phyloP scores from a whole-genome alignment of 495 filamentous ascomycete species.

The Penicillium nucicola region DNA sequence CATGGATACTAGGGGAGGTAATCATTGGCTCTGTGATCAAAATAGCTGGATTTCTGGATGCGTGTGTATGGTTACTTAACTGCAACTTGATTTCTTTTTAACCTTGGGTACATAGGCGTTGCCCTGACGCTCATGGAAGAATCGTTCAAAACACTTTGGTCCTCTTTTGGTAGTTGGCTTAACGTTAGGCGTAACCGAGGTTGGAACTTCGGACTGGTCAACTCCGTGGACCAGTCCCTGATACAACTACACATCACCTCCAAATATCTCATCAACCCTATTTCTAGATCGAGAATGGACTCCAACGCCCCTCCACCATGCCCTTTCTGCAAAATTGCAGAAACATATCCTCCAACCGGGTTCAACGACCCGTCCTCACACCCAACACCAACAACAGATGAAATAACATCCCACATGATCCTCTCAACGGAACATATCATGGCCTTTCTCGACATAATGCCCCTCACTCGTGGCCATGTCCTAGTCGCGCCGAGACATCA shows the following conservation, averaged over 20 bases:
- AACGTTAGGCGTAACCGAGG: slow-evolving; percentile 12
- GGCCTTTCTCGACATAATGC: slow-evolving; percentile 90
- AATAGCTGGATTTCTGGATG: slow-evolving; percentile 20
- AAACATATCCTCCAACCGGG: slow-evolving; percentile 41
- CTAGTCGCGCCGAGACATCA: slow-evolving; percentile 72
- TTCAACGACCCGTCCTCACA: slow-evolving; percentile 10
- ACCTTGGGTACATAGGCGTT: slow-evolving; percentile 7
- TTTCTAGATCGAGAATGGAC: not conserved
- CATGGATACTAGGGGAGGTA: slow-evolving; percentile 12
- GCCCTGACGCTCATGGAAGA: not conserved
- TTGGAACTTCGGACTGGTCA: not conserved
- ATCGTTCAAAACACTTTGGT: not conserved
- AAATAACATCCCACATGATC: slow-evolving; percentile 59
- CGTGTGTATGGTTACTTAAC: slow-evolving; percentile 12
- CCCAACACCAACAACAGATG: not conserved
- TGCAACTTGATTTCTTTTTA: slow-evolving; percentile 9
- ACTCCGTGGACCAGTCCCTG: too few relatives aligned
- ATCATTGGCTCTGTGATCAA: slow-evolving; percentile 15
- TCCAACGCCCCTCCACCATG: slow-evolving; percentile 16
- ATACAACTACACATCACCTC: too few relatives aligned
- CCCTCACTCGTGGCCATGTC: slow-evolving; percentile 73
- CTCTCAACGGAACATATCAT: slow-evolving; percentile 69
- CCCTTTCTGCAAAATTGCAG: slow-evolving; percentile 40
- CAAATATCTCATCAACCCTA: not conserved
- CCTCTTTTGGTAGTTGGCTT: not conserved